Base-by-base conservation (phyloP, 495 filamentous ascomycete genomes). In the Pyrenopolyporus hunteri region DNA sequence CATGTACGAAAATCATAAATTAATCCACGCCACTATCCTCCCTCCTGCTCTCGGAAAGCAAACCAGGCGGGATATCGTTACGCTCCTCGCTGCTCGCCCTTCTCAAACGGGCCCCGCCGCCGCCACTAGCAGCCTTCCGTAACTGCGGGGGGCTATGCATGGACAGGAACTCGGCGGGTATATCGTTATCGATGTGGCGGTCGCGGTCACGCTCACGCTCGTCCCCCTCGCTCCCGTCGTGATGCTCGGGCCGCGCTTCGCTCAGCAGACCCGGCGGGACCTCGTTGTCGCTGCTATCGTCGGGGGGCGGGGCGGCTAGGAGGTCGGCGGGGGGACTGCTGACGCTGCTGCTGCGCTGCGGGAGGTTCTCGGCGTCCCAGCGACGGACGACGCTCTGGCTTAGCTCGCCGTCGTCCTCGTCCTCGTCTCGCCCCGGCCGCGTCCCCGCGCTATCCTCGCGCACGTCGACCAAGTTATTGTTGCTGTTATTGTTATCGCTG, bases 131-230 rank as follows among this genome's bases (percentile, higher is more conserved):
- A 4, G 20, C 14, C 42, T 7, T 45, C 28, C 11, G 13, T 10
- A 9, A 16, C 37, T 37, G 61, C 42, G 54, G 42, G 4, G 69
- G 63, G 14, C 66, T 69, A 23, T 71, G 69, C 69, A 71, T 71
- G 1, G 61, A 70, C 11, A 80, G 35, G 61, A 80, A 79, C 33
- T 80, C 77, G 0, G 57, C 58, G 1, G 77, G 76, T 4, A 80
- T 66, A 14, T 74, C 74, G 39, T 79, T 78, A 29, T 69, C 69
- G 33, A 63, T 65, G 31, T 69, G 58, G 32, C 66, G 67, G 45
- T 69, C 69, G 33, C 63, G 66, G 31, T 69, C 60, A 31, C 66
- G 67, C 37, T 73, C 70, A 37, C 62, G 61, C 44, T 69, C 64
- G 49, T 69, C 77, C 26, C 64, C 71, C 40, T 71, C 68, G 47